These are phyloP conservation scores for Flaveria ramosissima DNA, from an alignment of 129 eudicot genomes.

Conservation along the genomic window DNA sequence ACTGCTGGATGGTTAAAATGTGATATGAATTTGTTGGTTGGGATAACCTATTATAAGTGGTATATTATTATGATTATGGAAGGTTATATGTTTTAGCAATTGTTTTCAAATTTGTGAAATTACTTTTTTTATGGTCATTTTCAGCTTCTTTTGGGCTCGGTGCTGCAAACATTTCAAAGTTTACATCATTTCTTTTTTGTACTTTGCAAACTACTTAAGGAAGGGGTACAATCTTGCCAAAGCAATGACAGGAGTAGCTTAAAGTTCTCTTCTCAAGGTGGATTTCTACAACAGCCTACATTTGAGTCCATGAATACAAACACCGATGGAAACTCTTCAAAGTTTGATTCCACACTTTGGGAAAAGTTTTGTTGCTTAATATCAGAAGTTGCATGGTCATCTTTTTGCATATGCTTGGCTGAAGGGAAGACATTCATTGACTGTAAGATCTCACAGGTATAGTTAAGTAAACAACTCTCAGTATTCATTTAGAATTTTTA, in stretches of 20 bases:
- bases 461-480: slow-evolving; percentile 4
- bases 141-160: slow-evolving; percentile 80
- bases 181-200: slow-evolving; percentile 91
- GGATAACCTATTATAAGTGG: neutral
- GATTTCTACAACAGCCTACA: slow-evolving; percentile 70
- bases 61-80: slow-evolving; percentile 2
- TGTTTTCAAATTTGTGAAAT: slow-evolving; percentile 12
- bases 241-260: slow-evolving; percentile 30
- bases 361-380: slow-evolving; percentile 59
- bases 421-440: slow-evolving; percentile 79
- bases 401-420: slow-evolving; percentile 65
- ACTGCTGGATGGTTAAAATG: slow-evolving; percentile 11
- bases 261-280: slow-evolving; percentile 74
- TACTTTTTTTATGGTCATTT: slow-evolving; percentile 21
- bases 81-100: slow-evolving; percentile 16
- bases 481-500: slow-evolving; percentile 3
- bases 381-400: slow-evolving; percentile 76
- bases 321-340: slow-evolving; percentile 31
- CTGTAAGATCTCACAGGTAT: slow-evolving; percentile 78
- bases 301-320: slow-evolving; percentile 40
- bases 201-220: slow-evolving; percentile 79
- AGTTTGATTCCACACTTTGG: slow-evolving; percentile 51
- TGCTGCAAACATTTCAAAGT: slow-evolving; percentile 61
- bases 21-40: slow-evolving; percentile 18
- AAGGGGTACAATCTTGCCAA: slow-evolving; percentile 52